Base-by-base conservation (phyloP, 202 grass and related monocot species). In the Schoenoplectus triqueter region DNA sequence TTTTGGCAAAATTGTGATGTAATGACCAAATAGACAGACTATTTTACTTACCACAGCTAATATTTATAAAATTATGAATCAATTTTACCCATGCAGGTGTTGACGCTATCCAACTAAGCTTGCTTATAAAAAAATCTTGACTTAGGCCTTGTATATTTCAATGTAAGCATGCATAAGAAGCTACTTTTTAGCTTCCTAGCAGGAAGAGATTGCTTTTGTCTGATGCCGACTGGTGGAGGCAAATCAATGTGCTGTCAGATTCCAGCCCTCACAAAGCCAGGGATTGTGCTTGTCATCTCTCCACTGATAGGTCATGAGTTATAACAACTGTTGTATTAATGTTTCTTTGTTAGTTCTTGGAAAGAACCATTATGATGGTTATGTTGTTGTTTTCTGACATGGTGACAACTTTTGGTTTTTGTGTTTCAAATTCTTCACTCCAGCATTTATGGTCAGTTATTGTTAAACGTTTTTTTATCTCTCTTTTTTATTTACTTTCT, bases 221-320 rank as follows among this genome's bases (percentile, higher is more conserved):
- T 98, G 77, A 95, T 98, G 92, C 95, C 95, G 82, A 98, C 95
- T 89, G 95, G 95, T 78, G 95, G 95, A 50, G 95, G 95, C 69
- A 98, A 95, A 82, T 98, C 95, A 19, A 95, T 95, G 92, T 95
- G 92, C 57, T 95, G 92, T 84, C 95, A 98, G 83, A 92, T 98
- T 80, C 95, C 95, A 21, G 89, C 95, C 78, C 86, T 98, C 69
- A 92, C 92, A 78, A 98, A 95, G 74, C 10, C 85, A 13, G 95
- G 95, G 73, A 82, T 98, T 88, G 95, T 95, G 85, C 92, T 98
- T 86, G 95, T 98, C 75, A 89, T 98, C 86, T 98, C 92, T 85
- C 92, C 95, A 56, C 87, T 98, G 83, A 98, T 98, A 93, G 95
- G 95, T 98, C 80, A 90, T 87, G 44, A 2, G 0, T 73, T 39